Evolutionary conservation across 2,329 filamentous ascomycete genomes (phyloP).

Genomic region (Aspergillus terreus): DNA sequence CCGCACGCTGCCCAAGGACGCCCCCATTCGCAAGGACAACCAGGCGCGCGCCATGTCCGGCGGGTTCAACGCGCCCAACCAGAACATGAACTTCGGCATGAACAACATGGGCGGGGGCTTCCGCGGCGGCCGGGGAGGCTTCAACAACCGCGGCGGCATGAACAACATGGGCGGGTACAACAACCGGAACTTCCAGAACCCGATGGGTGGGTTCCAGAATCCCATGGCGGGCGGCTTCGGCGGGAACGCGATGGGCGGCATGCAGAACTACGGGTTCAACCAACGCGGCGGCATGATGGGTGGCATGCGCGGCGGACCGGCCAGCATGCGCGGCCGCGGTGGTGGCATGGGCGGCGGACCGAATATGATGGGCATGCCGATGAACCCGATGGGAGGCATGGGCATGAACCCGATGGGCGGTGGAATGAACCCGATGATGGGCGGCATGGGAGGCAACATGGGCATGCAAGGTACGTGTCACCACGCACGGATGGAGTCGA

Average conservation of each 20-base stretch:
- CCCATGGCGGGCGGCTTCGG: constrained; percentile 47
- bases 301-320: constrained; percentile 52
- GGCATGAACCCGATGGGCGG: constrained; percentile 53
- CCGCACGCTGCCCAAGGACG: constrained; percentile 85
- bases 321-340: constrained; percentile 57
- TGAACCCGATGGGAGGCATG: constrained; percentile 51
- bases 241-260: constrained; percentile 46
- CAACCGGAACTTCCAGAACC: constrained; percentile 48
- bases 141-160: constrained; percentile 25
- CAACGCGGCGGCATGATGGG: constrained; percentile 55
- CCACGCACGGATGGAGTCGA: neutral
- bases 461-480: constrained; percentile 46
- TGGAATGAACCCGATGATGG: constrained; percentile 59
- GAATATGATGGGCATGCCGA: constrained; percentile 52
- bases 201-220: constrained; percentile 41
- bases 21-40: constrained; percentile 66
- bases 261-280: constrained; percentile 48
- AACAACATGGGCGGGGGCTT: constrained; percentile 49
- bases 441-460: constrained; percentile 45
- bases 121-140: constrained; percentile 48
- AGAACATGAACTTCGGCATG: constrained; percentile 41
- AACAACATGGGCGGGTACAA: constrained; percentile 48
- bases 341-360: constrained; percentile 57
- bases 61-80: constrained; percentile 39
- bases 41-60: constrained; percentile 49